A percentile compares a stretch with the other conserved stretches of the same genome.
Evolutionary conservation across 2,329 filamentous ascomycete species (phyloP).

Genomic region (Cladorrhinum sp.): DNA sequence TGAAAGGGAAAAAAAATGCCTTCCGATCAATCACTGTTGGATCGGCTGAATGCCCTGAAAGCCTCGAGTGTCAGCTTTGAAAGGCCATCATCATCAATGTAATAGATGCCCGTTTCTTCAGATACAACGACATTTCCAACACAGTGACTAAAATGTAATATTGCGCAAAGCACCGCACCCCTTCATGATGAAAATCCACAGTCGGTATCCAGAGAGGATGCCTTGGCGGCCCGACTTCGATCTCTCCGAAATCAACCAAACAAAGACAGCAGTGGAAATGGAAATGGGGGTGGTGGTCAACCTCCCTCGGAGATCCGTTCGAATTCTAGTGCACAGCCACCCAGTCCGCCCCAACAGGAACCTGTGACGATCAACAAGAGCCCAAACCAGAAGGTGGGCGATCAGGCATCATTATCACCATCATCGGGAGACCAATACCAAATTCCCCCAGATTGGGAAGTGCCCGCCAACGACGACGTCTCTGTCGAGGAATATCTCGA

Average conservation of each 20-base stretch:
- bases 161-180: conserved; percentile 15
- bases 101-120: conserved; percentile 24
- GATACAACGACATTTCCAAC: not conserved
- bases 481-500: conserved; percentile 31
- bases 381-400: not conserved
- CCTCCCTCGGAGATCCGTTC: not conserved
- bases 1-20: not conserved
- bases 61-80: conserved; percentile 37
- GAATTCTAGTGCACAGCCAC: not conserved
- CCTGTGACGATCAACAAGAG: not conserved
- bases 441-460: not conserved
- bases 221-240: conserved; percentile 50
- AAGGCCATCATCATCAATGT: conserved; percentile 36
- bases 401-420: not conserved
- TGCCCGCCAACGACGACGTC: not conserved
- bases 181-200: not conserved
- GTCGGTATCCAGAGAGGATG: conserved; percentile 47
- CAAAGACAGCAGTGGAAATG: conserved; percentile 17
- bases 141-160: conserved; percentile 14
- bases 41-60: conserved; percentile 54
- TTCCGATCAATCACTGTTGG: conserved; percentile 47
- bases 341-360: not conserved
- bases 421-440: conserved; percentile 36
- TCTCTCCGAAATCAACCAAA: conserved; percentile 44
- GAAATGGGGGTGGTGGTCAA: not conserved